Evolutionary conservation across 768 basidiomycete genomes (phyloP).

Genomic region (Termitomyces bulborhizus): DNA sequence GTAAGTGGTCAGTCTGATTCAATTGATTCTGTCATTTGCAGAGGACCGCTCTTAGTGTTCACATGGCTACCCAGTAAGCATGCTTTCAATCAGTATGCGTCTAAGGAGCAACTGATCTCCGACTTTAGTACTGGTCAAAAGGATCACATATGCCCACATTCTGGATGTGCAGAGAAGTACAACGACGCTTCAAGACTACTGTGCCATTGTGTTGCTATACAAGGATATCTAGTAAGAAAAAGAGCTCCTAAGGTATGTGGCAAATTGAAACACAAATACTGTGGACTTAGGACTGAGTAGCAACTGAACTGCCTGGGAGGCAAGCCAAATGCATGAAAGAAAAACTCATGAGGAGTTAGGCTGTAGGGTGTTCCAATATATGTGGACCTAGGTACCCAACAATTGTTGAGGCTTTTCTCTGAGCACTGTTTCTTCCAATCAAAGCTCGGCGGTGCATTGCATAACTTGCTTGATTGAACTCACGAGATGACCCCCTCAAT

Average conservation of each 20-base stretch:
- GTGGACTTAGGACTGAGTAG: background rate
- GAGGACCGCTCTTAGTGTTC: slow-evolving; percentile 18
- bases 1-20: background rate
- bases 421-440: too few relatives aligned
- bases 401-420: too few relatives aligned
- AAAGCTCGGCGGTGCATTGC: too few relatives aligned
- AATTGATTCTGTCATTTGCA: background rate
- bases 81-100: background rate
- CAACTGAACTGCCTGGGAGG: slow-evolving; percentile 5
- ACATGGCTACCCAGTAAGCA: slow-evolving; percentile 17
- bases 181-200: slow-evolving; percentile 19
- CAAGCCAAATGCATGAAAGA: background rate
- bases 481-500: too few relatives aligned
- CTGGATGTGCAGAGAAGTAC: slow-evolving; percentile 12
- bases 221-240: slow-evolving; percentile 14
- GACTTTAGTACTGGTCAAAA: slow-evolving; percentile 15
- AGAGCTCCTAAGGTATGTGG: slow-evolving; percentile 14
- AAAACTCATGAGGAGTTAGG: background rate
- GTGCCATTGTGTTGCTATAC: slow-evolving; percentile 15
- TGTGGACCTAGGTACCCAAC: background rate
- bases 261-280: background rate
- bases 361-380: background rate
- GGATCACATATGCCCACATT: slow-evolving; percentile 11
- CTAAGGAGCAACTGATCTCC: background rate
- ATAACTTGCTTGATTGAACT: too few relatives aligned